These are phyloP conservation scores for Claviceps quebecensis DNA, from an alignment of 2,329 filamentous ascomycete species.

Conservation along the genomic window DNA sequence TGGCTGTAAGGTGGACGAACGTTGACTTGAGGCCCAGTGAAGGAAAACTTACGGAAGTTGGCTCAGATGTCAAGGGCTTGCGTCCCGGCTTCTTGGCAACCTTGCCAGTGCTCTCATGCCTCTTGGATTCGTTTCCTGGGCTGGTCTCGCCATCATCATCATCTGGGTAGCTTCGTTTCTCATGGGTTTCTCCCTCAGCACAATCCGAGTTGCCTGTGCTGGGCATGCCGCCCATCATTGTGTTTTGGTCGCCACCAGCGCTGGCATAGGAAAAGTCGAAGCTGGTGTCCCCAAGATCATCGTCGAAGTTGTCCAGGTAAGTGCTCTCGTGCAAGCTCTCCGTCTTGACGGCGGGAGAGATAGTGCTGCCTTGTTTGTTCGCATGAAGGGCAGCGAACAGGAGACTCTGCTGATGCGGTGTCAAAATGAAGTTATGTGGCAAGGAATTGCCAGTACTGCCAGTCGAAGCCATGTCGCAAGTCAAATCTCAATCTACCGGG, in stretches of 20 bases:
- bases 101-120: slow-evolving; percentile 73
- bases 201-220: slow-evolving; percentile 44
- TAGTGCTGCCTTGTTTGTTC: slow-evolving; percentile 34
- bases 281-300: slow-evolving; percentile 61
- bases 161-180: slow-evolving; percentile 62
- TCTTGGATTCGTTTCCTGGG: slow-evolving; percentile 41
- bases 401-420: slow-evolving; percentile 62
- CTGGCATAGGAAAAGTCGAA: slow-evolving; percentile 52
- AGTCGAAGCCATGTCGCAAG: slow-evolving; percentile 34
- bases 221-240: slow-evolving; percentile 63
- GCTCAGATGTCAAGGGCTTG: slow-evolving; percentile 90
- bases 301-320: slow-evolving; percentile 63
- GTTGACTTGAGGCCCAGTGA: no score
- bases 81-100: slow-evolving; percentile 88
- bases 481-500: no score
- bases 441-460: slow-evolving; percentile 26
- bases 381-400: slow-evolving; percentile 65
- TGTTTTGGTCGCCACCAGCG: slow-evolving; percentile 31
- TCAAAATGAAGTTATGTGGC: slow-evolving; percentile 50
- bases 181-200: slow-evolving; percentile 37
- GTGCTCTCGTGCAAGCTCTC: slow-evolving; percentile 57
- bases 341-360: slow-evolving; percentile 21
- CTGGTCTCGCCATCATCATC: slow-evolving; percentile 51
- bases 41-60: slow-evolving; percentile 65
- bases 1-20: no score